Evolutionary conservation across 495 filamentous ascomycete species (phyloP).

Genomic region (Astrothelium macrocarpum): DNA sequence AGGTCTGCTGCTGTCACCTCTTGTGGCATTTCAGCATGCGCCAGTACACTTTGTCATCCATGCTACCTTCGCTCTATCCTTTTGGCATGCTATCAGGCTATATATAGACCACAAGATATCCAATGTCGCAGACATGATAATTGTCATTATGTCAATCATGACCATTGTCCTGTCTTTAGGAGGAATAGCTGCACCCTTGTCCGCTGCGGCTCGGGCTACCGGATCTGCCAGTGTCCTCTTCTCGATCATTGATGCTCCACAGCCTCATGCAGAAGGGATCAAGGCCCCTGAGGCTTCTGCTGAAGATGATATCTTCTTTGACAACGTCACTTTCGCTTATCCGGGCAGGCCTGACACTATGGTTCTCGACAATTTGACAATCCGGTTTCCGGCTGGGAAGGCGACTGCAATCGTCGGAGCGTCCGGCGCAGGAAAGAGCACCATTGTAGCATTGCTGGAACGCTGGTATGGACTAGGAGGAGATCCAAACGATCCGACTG

Average conservation of each 20-base stretch:
- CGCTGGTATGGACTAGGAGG: constrained; percentile 22
- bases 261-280: neutral
- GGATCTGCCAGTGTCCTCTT: constrained; percentile 1
- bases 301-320: constrained; percentile 15
- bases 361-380: constrained; percentile 19
- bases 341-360: constrained; percentile 23
- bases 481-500: neutral
- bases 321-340: constrained; percentile 25
- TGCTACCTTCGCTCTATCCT: neutral
- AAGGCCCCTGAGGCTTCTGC: neutral
- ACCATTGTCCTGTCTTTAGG: neutral
- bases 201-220: neutral
- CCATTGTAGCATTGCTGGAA: constrained; percentile 23
- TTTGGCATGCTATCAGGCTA: neutral
- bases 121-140: neutral
- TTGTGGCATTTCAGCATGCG: neutral
- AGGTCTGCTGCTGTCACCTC: neutral
- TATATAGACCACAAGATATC: neutral
- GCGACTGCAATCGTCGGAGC: constrained; percentile 28
- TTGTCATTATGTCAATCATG: constrained; percentile 7
- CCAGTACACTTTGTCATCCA: neutral
- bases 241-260: constrained; percentile 5
- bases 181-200: neutral
- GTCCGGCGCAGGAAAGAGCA: constrained; percentile 28
- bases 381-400: constrained; percentile 23